Evolutionary conservation across 768 basidiomycete genomes (phyloP), one percentile per base, ranked within the genome.

Genomic region (Mycena galopus): DNA sequence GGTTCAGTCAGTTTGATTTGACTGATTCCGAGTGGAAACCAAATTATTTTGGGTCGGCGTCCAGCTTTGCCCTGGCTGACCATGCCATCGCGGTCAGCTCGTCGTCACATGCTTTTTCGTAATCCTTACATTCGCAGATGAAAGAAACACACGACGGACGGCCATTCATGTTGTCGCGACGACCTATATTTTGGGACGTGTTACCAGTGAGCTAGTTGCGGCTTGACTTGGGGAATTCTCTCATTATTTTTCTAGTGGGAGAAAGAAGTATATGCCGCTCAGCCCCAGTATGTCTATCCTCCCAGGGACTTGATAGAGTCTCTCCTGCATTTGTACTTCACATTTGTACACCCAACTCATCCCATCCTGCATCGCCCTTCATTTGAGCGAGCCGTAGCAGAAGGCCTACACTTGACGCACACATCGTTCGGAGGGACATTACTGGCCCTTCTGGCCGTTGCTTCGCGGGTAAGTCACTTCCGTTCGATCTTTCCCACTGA

Each of bases 341-440:
- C 78, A 1, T 76, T 86, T 37, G 67, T 87, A 62, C 91, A 94
- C 66, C 80, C 66, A 29, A 56, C 25, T 25, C 10, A 86, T 3
- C 94, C 94, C 0, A 79, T 95, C 4, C 80, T 96, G 6, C 94
- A 95, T 75, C 86, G 88, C 1, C 90, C 91, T 0, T 87, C 88
- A 12, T 95, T 95, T 73, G 83, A 90, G 66, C 81, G 82, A n/a
- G 84, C 86, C 35, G 76, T 92, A 16, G 76, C 76, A 0, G 81
- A 86, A 3, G 85, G 86, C 1, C 77, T 35, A 11, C 57, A 58
- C 35, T 37, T 35, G 3, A 25, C 11, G 3, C n/a, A 58, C 33
- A 23, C 9, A 8, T 21, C 23, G n/a, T 58, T 58, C 23, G 57
- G 57, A 4, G 57, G 57, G 8, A 4, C 23, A 5, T 10, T 58